Evolutionary conservation across 495 filamentous ascomycete genomes (phyloP).

Genomic region (Daldinia bambusicola): DNA sequence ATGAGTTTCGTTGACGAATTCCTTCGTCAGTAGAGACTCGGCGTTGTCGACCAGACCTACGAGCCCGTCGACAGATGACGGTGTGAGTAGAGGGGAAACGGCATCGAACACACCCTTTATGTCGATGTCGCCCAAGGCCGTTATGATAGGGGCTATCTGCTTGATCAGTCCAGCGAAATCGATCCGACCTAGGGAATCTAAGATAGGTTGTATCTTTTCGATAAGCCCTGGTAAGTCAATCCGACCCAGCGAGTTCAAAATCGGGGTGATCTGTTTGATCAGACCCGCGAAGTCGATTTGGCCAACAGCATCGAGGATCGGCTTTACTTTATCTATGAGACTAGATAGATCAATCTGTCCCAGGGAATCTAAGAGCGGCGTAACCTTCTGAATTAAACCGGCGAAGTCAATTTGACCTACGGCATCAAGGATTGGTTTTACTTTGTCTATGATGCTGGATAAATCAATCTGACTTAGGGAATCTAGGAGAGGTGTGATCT

Average conservation of each 20-base stretch:
- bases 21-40: conserved; percentile 53
- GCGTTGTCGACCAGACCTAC: conserved; percentile 59
- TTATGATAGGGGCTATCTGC: conserved; percentile 53
- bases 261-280: conserved; percentile 43
- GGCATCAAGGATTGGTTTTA: conserved; percentile 54
- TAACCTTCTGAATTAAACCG: conserved; percentile 36
- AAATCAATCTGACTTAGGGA: conserved; percentile 54
- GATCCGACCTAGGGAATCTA: conserved; percentile 45
- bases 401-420: conserved; percentile 58
- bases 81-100: conserved; percentile 54
- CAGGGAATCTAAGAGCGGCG: conserved; percentile 46
- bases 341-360: conserved; percentile 50
- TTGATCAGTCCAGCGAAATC: conserved; percentile 51
- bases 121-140: conserved; percentile 52
- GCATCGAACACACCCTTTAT: conserved; percentile 48
- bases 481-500: conserved; percentile 52
- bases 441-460: conserved; percentile 56
- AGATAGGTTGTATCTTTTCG: conserved; percentile 47
- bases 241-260: conserved; percentile 46
- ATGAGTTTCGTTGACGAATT: conserved; percentile 61
- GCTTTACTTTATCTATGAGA: conserved; percentile 46
- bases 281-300: conserved; percentile 54
- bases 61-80: conserved; percentile 54
- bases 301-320: conserved; percentile 57
- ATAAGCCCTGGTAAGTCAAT: conserved; percentile 51